phyloP scores from a whole-genome alignment of 2,329 filamentous ascomycete species.

The Curvularia sp. region DNA sequence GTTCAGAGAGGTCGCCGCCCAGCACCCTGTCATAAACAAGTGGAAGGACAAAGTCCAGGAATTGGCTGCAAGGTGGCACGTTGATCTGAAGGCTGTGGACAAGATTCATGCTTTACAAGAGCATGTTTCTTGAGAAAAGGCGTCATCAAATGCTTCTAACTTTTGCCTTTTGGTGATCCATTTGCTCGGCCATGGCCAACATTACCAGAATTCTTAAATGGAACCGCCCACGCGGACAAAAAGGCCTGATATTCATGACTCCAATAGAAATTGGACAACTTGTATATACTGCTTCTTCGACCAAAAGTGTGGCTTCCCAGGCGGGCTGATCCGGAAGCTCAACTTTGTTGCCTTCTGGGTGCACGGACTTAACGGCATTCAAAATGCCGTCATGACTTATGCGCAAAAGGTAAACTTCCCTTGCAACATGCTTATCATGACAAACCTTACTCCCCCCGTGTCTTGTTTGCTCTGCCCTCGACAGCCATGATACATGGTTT shows the following conservation, averaged over 20 bases:
- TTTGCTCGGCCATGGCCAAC: neutral
- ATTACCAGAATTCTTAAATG: neutral
- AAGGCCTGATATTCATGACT: neutral
- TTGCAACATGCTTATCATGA: slow-evolving; percentile 18
- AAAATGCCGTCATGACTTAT: slow-evolving; percentile 37
- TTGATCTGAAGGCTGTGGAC: slow-evolving; percentile 51
- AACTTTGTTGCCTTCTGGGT: neutral
- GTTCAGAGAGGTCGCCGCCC: slow-evolving; percentile 61
- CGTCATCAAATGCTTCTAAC: neutral
- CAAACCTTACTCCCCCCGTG: slow-evolving; percentile 40
- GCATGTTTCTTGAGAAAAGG: slow-evolving; percentile 25
- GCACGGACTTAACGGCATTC: slow-evolving; percentile 21
- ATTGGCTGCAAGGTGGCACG: slow-evolving; percentile 53
- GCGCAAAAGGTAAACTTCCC: slow-evolving; percentile 21
- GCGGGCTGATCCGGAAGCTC: neutral
- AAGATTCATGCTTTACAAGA: slow-evolving; percentile 50
- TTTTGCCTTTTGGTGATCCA: neutral
- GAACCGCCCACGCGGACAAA: neutral
- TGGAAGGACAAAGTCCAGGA: slow-evolving; percentile 62
- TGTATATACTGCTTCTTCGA: neutral
- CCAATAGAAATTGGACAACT: neutral
- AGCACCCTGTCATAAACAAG: slow-evolving; percentile 71
- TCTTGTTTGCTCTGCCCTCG: slow-evolving; percentile 10
- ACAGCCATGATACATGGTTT: slow-evolving; percentile 52
- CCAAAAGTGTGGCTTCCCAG: neutral